Percentiles rank a stretch among this genome's conserved stretches.
These are phyloP conservation scores for Pichia paraexigua DNA, from an alignment of 805 yeast genomes.

Conservation along the genomic window DNA sequence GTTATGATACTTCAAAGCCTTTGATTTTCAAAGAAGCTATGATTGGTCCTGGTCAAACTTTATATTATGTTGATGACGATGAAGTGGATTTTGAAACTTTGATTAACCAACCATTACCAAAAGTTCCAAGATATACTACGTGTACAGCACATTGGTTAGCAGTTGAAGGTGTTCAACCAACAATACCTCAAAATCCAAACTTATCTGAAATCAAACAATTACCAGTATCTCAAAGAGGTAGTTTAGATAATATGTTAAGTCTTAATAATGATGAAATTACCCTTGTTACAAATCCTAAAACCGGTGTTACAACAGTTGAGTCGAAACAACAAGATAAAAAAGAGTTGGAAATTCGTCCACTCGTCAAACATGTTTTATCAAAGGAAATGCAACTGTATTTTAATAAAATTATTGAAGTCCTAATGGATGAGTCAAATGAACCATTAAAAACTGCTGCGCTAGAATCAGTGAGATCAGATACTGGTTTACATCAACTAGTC, in stretches of 20 bases:
- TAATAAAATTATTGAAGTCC: constrained; percentile 78
- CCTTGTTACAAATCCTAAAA: constrained; percentile 22
- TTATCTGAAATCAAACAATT: constrained; percentile 67
- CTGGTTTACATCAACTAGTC: constrained; percentile 92
- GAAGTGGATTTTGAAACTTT: constrained; percentile 91
- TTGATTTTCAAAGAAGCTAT: constrained; percentile 78
- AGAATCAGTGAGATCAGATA: constrained; percentile 78
- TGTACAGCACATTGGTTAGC: constrained; percentile 98
- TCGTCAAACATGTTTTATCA: constrained; percentile 91
- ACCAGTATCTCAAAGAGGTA: constrained; percentile 77
- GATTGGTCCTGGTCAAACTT: constrained; percentile 85
- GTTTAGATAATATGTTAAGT: constrained; percentile 55
- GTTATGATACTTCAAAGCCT: constrained; percentile 68
- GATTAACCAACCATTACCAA: constrained; percentile 89
- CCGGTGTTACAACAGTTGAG: constrained; percentile 24
- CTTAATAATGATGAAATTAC: constrained; percentile 40
- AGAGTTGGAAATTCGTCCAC: constrained; percentile 66
- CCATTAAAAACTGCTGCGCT: constrained; percentile 71
- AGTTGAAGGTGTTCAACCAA: constrained; percentile 96
- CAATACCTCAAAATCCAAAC: constrained; percentile 93
- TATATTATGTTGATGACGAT: constrained; percentile 85
- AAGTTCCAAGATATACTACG: constrained; percentile 85
- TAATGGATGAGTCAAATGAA: constrained; percentile 46
- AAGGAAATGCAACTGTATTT: constrained; percentile 91
- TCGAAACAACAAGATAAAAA: constrained; percentile 28